phyloP scores from a whole-genome alignment of 805 yeast genomes.

The Candida nemodendra region DNA sequence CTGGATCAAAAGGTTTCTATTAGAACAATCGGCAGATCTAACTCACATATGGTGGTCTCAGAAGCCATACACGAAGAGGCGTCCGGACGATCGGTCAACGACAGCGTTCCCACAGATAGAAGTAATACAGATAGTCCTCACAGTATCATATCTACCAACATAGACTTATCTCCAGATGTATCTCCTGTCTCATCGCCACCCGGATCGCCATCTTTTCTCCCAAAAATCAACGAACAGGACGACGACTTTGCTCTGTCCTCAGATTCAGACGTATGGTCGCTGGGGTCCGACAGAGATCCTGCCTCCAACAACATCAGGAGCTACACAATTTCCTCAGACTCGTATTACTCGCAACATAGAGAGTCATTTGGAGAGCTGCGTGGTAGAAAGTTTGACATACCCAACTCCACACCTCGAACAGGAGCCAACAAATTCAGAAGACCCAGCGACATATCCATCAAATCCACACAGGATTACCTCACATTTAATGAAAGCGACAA shows the following conservation, averaged over 20 bases:
- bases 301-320: conserved; percentile 11
- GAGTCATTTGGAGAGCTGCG: conserved; percentile 25
- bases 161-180: conserved; percentile 19
- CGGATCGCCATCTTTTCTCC: conserved; percentile 29
- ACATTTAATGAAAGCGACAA: conserved; percentile 19
- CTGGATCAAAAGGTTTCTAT: too few relatives aligned
- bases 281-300: conserved; percentile 21
- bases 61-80: too few relatives aligned
- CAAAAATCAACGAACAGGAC: conserved; percentile 25
- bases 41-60: too few relatives aligned
- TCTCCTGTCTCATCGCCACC: conserved; percentile 27
- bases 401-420: neutral
- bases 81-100: too few relatives aligned
- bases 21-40: too few relatives aligned
- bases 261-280: conserved; percentile 32
- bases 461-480: conserved; percentile 17
- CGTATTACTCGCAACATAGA: conserved; percentile 34
- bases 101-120: too few relatives aligned
- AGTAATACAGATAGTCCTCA: too few relatives aligned
- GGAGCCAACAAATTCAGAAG: conserved; percentile 20
- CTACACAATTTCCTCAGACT: conserved; percentile 31
- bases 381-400: conserved; percentile 21
- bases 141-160: neutral
- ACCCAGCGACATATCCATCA: conserved; percentile 28
- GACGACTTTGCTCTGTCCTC: conserved; percentile 34